Percentiles rank a stretch among this genome's conserved stretches.
phyloP scores from a whole-genome alignment of 2,329 filamentous ascomycete species.

The Leptodontidium sp. region DNA sequence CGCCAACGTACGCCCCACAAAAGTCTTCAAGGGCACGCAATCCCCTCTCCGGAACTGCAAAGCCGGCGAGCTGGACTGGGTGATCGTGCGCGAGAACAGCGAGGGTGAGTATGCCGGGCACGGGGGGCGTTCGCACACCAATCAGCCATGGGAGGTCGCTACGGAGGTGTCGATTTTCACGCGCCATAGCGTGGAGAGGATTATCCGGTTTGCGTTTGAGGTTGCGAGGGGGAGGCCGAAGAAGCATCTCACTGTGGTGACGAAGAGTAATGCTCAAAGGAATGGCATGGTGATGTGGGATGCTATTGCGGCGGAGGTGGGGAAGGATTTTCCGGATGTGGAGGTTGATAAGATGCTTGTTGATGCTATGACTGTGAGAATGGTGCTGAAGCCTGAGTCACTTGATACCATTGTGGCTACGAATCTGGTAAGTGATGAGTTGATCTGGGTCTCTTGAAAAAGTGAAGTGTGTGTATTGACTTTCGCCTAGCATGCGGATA shows the following conservation, averaged over 20 bases:
- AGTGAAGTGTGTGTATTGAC: neutral
- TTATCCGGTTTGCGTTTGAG: slow-evolving; percentile 70
- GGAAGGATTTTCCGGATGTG: slow-evolving; percentile 66
- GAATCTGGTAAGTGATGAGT: slow-evolving; percentile 52
- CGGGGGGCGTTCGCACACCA: slow-evolving; percentile 65
- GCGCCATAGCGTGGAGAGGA: slow-evolving; percentile 63
- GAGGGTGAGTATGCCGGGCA: slow-evolving; percentile 61
- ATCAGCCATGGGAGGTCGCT: slow-evolving; percentile 64
- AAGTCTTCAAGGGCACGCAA: slow-evolving; percentile 63
- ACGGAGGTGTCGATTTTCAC: slow-evolving; percentile 72
- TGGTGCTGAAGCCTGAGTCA: slow-evolving; percentile 65
- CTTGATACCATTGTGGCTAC: slow-evolving; percentile 71
- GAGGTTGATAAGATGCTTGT: slow-evolving; percentile 70
- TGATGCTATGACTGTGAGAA: slow-evolving; percentile 57
- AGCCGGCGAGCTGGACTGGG: slow-evolving; percentile 66
- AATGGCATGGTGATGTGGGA: slow-evolving; percentile 76
- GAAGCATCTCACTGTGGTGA: slow-evolving; percentile 68
- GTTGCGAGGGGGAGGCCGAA: slow-evolving; percentile 58
- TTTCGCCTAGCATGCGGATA: slow-evolving; percentile 61
- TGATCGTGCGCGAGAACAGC: slow-evolving; percentile 71
- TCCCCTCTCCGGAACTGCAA: slow-evolving; percentile 59
- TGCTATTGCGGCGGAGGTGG: slow-evolving; percentile 63
- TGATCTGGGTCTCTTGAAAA: neutral
- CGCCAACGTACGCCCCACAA: slow-evolving; percentile 70
- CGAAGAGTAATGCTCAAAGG: slow-evolving; percentile 71